Base-by-base conservation (phyloP, 495 filamentous ascomycete species). In the Diplogelasinospora grovesii region DNA sequence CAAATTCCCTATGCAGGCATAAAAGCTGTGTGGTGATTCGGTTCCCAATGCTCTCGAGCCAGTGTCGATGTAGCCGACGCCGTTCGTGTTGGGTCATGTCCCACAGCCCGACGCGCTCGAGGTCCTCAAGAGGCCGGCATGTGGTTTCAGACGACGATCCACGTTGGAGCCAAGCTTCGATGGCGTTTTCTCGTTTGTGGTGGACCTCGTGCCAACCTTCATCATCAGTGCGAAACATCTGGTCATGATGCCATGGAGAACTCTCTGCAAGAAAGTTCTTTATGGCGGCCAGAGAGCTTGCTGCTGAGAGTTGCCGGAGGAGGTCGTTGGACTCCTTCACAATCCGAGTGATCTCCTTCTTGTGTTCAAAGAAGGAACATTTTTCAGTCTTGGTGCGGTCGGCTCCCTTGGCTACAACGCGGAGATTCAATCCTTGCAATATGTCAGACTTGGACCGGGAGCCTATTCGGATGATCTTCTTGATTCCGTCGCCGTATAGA, bases 391-490 rank as follows among this genome's bases (percentile, higher is more conserved):
- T 59, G 5, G 50, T 70, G 46, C 49, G 62, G n/a, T 39, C 33
- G 5, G 34, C 42, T 1, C 8, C 8, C 24, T 34, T 44, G 8
- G 49, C 48, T 8, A 79, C 59, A 2, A 42, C 37, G 4, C 65
- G 54, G 2, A 83, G 63, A 33, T 75, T 79, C 11, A 71, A 45
- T 0, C 56, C 48, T 37, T 65, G 53, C 1, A 82, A 57, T 13
- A 60, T 43, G 23, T 82, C 74, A 0, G 76, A 79, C 52, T 84
- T 83, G 2, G 77, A 83, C 23, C 69, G 71, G 7, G 70, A 74
- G 1, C 84, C 85, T 8, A 92, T 76, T 11, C 85, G 78, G 36
- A 92, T 73, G 23, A 92, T 63, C 31, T 81, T 70, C 3, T 62
- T 63, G 25, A 83, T 60, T 0, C 67, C 65, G 26, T 69, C 66